Evolutionary conservation across 2,329 filamentous ascomycete genomes (phyloP).

Genomic region (Aspergillus sp.): DNA sequence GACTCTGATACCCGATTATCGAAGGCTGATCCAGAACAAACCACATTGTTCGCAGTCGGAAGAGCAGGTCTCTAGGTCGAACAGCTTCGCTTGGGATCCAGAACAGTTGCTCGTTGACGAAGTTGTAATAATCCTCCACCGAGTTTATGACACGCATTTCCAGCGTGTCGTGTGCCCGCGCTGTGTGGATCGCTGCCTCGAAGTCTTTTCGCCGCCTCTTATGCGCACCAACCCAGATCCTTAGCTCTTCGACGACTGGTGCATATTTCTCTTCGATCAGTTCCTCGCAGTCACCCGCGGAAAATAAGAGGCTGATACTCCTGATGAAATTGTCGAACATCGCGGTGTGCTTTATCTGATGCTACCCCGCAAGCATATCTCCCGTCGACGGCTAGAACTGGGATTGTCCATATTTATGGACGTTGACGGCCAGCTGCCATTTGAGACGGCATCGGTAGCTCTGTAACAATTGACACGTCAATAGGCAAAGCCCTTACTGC

Average conservation of each 20-base stretch:
- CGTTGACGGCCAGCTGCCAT: too few species aligned
- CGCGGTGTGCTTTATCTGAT: too few species aligned
- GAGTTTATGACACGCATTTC: not conserved
- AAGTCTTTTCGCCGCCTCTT: not conserved
- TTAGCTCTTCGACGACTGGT: not conserved
- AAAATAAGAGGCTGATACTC: too few species aligned
- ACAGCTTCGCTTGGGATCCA: conserved; percentile 18
- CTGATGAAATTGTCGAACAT: too few species aligned
- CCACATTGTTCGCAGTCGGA: conserved; percentile 17
- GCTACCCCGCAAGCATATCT: too few species aligned
- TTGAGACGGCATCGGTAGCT: too few species aligned
- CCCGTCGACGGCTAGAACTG: too few species aligned
- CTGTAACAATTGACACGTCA: too few species aligned
- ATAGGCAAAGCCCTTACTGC: too few species aligned
- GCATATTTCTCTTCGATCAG: not conserved
- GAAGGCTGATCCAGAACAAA: conserved; percentile 20
- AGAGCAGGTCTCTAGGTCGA: conserved; percentile 14
- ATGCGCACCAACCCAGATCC: not conserved
- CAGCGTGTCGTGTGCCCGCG: not conserved
- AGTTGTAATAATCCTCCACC: conserved; percentile 16
- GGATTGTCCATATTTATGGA: too few species aligned
- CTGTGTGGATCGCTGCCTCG: not conserved
- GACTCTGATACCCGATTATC: conserved; percentile 13
- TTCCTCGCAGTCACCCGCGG: too few species aligned
- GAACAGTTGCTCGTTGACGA: conserved; percentile 8